These are phyloP conservation scores for Selaginella moellendorffii DNA, from an alignment of 75 land plant species.

Conservation along the genomic window DNA sequence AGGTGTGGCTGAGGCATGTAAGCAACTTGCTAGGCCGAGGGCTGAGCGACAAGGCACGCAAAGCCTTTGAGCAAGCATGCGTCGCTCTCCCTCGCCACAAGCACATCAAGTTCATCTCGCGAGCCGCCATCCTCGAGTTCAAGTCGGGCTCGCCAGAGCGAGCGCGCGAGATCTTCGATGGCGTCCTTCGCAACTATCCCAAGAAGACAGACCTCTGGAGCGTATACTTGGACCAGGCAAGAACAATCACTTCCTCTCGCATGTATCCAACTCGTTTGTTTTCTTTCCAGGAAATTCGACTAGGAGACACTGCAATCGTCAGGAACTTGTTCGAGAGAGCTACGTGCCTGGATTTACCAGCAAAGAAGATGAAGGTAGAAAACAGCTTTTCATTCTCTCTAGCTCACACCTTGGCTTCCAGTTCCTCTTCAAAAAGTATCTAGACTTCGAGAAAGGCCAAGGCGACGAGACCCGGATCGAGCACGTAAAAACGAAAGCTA, in stretches of 20 bases:
- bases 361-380: slow-evolving; percentile 94
- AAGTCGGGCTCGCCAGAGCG: slow-evolving; percentile 69
- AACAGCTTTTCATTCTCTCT: no score
- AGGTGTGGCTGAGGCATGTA: slow-evolving; percentile 74
- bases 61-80: slow-evolving; percentile 49
- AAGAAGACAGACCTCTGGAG: slow-evolving; percentile 95
- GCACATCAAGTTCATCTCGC: slow-evolving; percentile 78
- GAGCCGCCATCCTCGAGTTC: slow-evolving; percentile 71
- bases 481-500: slow-evolving; percentile 67
- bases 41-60: slow-evolving; percentile 36
- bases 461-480: slow-evolving; percentile 67
- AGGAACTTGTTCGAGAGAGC: slow-evolving; percentile 92
- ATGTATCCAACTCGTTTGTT: no score
- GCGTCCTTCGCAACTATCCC: slow-evolving; percentile 69
- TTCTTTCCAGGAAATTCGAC: slow-evolving; percentile 50
- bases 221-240: slow-evolving; percentile 84
- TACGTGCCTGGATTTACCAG: slow-evolving; percentile 51
- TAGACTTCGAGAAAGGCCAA: slow-evolving; percentile 55
- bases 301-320: slow-evolving; percentile 46
- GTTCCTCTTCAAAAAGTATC: slow-evolving; percentile 84
- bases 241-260: no score
- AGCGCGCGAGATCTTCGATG: slow-evolving; percentile 78
- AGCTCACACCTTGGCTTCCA: slow-evolving; percentile 23
- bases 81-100: slow-evolving; percentile 62
- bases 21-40: slow-evolving; percentile 38